Evolutionary conservation across 2,329 filamentous ascomycete species (phyloP).

Genomic region (Rutstroemia sp.): DNA sequence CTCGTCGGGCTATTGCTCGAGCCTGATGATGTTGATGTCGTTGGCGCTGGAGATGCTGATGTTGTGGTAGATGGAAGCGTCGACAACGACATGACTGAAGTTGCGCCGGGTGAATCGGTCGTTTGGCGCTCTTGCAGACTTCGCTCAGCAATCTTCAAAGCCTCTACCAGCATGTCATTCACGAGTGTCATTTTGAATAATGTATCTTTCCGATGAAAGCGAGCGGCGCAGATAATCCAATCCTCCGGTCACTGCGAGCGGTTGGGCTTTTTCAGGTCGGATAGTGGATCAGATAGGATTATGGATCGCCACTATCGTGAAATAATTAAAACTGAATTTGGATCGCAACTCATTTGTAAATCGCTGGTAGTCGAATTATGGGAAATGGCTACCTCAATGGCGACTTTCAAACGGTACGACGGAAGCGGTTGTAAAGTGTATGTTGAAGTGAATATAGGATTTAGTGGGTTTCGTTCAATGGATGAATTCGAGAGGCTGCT

Average conservation of each 20-base stretch:
- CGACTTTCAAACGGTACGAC: not conserved
- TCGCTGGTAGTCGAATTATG: not conserved
- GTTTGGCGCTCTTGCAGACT: slow-evolving; percentile 6
- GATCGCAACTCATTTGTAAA: not conserved
- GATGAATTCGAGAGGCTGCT: not conserved
- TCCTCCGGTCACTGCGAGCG: not conserved
- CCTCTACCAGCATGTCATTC: slow-evolving; percentile 23
- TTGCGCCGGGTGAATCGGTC: not conserved
- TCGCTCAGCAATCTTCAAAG: slow-evolving; percentile 21
- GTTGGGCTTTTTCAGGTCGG: not conserved
- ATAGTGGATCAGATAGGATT: not conserved
- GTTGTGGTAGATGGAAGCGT: slow-evolving; percentile 3
- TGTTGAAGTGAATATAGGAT: not conserved
- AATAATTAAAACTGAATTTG: not conserved
- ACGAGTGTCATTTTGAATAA: slow-evolving; percentile 19
- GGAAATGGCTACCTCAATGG: not conserved
- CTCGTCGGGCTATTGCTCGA: slow-evolving; percentile 43
- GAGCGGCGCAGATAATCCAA: not conserved
- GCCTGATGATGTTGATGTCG: slow-evolving; percentile 18
- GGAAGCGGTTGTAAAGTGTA: not conserved
- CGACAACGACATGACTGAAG: slow-evolving; percentile 7
- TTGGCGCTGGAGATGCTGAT: slow-evolving; percentile 1
- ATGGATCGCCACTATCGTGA: slow-evolving; percentile 3
- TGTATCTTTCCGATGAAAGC: not conserved
- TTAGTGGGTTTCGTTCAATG: not conserved